Evolutionary conservation across 805 yeast species (phyloP), one percentile per base, ranked within the genome.

Genomic region (Ogataea minuta): DNA sequence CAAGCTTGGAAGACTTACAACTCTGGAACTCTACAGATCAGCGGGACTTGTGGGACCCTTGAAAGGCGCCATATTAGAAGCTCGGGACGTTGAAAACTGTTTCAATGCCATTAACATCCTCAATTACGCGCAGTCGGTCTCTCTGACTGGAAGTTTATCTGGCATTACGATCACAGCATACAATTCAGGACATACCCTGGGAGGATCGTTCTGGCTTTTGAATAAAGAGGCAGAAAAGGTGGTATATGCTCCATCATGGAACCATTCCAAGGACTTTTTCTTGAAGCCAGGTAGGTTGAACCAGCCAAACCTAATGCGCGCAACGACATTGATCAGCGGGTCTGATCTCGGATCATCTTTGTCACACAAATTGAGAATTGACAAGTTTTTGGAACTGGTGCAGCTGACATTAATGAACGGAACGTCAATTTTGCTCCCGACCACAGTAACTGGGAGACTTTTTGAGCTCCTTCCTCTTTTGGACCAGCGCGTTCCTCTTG

Each of bases 231-330:
- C 81, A 12, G 97, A 91, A 49, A 82, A 82, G 46, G 66, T 90
- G n/a, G 68, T 91, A 2, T 87, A 88, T 60, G 95, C 96, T 0
- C 89, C 93, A 2, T 79, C 84, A 31, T 93, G 98, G 98, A 91
- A 90, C 59, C 98, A 93, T 57, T 81, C 97, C 1, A 80, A 79
- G 48, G 98, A 91, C 56, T 74, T 86, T 0, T 89, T 89, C 50
- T 64, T 93, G 36, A 84, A 82, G 46, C 81, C 89, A 20, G 84
- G 93, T 4, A 71, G 72, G 15, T 60, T 85, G 21, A 46, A 42
- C 34, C 64, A 79, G n/a, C 71, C 85, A 1, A 73, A 76, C 28
- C 66, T 90, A 20, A 53, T 76, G 45, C 71, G 95, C 56, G 96
- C 98, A 2, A 81, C 95, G 1, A 85, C 93, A 1, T 66, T 93